phyloP scores from a whole-genome alignment of 208 protist species.

The Blechomonas ayalai region DNA sequence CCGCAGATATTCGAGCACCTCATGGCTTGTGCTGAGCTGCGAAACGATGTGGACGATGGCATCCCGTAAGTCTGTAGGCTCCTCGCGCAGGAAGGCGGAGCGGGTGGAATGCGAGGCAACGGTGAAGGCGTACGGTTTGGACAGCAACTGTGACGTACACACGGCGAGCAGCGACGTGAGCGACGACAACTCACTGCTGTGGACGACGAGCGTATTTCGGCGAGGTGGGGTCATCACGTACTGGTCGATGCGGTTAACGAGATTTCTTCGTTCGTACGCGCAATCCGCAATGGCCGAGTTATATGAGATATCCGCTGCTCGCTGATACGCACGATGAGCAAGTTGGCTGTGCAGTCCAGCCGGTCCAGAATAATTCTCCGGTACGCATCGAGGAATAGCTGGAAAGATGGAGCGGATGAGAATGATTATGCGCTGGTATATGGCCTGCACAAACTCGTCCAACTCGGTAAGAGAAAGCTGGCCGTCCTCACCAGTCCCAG shows the following conservation, averaged over 20 bases:
- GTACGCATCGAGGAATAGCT: background rate
- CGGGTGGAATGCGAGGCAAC: conserved; percentile 49
- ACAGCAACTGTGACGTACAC: conserved; percentile 17
- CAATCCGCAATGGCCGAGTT: conserved; percentile 1
- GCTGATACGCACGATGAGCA: conserved; percentile 1
- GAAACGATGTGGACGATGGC: conserved; percentile 50
- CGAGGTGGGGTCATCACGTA: conserved; percentile 75
- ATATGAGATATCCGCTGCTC: conserved; percentile 1
- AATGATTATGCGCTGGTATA: conserved; percentile 44
- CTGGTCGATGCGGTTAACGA: conserved; percentile 56
- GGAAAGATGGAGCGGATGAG: conserved; percentile 29
- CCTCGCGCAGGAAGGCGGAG: conserved; percentile 25
- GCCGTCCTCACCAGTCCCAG: conserved; percentile 33
- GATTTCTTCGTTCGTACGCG: conserved; percentile 30
- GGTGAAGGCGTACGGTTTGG: conserved; percentile 23
- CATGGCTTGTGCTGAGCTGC: conserved; percentile 47
- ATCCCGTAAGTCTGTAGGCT: conserved; percentile 57
- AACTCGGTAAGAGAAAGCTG: conserved; percentile 43
- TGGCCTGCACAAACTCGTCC: conserved; percentile 41
- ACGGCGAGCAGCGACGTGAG: conserved; percentile 38
- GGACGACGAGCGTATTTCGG: conserved; percentile 56
- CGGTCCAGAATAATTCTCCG: conserved; percentile 6
- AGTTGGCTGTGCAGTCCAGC: conserved; percentile 1
- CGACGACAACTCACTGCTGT: conserved; percentile 20
- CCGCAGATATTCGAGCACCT: conserved; percentile 47